Conservation (phyloP, 805 yeast genomes). For the Monosporozyma aquatica region DNA sequence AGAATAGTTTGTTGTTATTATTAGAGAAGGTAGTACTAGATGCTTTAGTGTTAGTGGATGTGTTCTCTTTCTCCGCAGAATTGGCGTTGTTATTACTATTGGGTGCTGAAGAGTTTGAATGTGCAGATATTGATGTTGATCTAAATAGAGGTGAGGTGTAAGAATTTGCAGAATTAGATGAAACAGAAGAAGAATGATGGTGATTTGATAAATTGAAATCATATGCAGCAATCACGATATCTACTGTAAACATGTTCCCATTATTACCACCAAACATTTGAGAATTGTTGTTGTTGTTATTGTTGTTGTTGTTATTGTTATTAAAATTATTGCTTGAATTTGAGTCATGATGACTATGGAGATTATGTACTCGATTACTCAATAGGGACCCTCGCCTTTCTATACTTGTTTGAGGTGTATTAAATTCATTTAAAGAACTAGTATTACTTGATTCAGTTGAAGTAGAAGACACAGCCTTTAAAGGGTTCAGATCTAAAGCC, state of each 20-base stretch:
- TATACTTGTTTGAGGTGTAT: background rate
- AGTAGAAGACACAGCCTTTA: background rate
- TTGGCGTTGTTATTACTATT: background rate
- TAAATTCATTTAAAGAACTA: background rate
- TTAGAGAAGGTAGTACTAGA: too few species aligned
- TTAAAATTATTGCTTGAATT: background rate
- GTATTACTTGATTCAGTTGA: background rate
- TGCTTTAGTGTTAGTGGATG: too few species aligned
- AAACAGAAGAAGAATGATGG: background rate
- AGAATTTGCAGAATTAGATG: background rate
- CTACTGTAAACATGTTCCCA: conserved; percentile 6
- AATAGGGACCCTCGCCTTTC: background rate
- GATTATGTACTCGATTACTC: background rate
- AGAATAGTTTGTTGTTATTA: conserved; percentile 7
- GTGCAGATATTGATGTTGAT: background rate
- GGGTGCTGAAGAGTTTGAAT: background rate
- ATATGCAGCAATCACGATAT: conserved; percentile 12
- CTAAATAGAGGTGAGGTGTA: background rate
- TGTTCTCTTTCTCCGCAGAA: too few species aligned
- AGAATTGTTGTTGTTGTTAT: too few species aligned
- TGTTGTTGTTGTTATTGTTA: background rate
- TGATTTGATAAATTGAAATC: conserved; percentile 5
- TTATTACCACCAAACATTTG: too few species aligned
- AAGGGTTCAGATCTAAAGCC: background rate
- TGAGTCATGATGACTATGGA: background rate